Conservation (phyloP, 192 early-diverging fungal species). For the Lobosporangium transversale region DNA sequence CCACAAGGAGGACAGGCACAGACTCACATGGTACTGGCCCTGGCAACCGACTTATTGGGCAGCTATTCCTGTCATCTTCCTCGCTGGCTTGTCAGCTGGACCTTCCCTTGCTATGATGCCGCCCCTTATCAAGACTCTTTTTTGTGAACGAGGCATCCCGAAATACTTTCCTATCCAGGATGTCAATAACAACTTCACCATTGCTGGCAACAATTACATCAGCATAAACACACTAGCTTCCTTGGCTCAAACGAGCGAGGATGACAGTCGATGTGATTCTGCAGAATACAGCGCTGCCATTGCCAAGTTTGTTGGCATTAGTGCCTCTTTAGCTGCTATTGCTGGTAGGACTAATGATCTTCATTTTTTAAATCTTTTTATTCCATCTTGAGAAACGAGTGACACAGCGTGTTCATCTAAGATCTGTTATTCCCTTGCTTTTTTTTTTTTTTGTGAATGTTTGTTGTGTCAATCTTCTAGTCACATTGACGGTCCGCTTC, state of each 20-base stretch:
- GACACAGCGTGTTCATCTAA: too few relatives aligned
- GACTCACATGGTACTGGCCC: slow-evolving; percentile 28
- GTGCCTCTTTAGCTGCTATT: background rate
- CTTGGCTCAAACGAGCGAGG: background rate
- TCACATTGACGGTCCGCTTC: slow-evolving; percentile 30
- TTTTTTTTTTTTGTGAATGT: background rate
- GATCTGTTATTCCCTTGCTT: background rate
- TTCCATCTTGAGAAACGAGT: too few relatives aligned
- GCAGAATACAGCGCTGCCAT: slow-evolving; percentile 46
- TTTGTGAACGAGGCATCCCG: slow-evolving; percentile 46
- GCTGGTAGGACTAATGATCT: slow-evolving; percentile 7
- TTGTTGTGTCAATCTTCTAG: background rate
- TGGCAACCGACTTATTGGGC: slow-evolving; percentile 37
- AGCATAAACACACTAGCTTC: background rate
- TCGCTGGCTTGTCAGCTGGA: slow-evolving; percentile 12
- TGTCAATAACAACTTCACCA: background rate
- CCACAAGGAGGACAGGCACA: too few relatives aligned
- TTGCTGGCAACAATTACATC: too few relatives aligned
- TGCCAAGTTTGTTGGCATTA: slow-evolving; percentile 32
- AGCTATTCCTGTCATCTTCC: slow-evolving; percentile 36
- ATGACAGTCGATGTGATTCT: slow-evolving; percentile 18
- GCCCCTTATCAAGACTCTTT: slow-evolving; percentile 20
- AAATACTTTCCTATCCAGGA: slow-evolving; percentile 11
- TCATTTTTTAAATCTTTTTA: background rate
- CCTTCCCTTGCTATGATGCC: slow-evolving; percentile 3